Base-by-base conservation (phyloP, 2,329 filamentous ascomycete species). In the Sporothrix variecibatus region DNA sequence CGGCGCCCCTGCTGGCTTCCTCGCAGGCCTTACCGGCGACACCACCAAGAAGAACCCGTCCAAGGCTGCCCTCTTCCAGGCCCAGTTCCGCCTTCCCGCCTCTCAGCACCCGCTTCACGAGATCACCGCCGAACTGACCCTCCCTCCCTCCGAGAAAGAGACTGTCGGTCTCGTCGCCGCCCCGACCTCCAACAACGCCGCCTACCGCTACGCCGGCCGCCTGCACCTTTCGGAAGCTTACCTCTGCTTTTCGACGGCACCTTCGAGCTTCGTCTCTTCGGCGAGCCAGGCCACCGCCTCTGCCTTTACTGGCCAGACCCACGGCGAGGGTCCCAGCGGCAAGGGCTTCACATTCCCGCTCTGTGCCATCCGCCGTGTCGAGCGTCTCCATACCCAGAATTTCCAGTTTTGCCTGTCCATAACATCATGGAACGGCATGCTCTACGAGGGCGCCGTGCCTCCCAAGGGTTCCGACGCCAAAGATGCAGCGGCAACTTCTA, bases 321-420 rank as follows among this genome's bases (percentile, higher is more conserved):
- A 97, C 80, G 94, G 96, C 75, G 94, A 93, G 28, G 96, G 96
- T 0, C 95, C 96, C 3, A 93, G 94, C 73, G 95, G 95, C 53
- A 98, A 98, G 86, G 96, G 96, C 75, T 98, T 99, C 82, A 98
- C 94, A 1, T 90, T 98, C 73, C 96, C 96, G 4, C 87, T 99
- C 28, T 98, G 93, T 82, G 93, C 94, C 71, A 95, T 99, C 78
- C 89, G 96, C 76, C 88, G 95, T 71, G 96, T 99, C 28, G 96
- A 99, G 85, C 89, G 96, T 74, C 86, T 99, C 73, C 95, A 97
- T 80, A 98, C 94, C 80, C 93, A 97, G 80, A 96, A 92, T 77
- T 96, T 97, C 38, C 79, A 91, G 88, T 99, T 98, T 83, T 94
- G 96, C 11, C 89, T 99, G 67, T 93, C 95, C 15, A 93, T 99